Evolutionary conservation across 2,329 filamentous ascomycete genomes (phyloP), one percentile per base, ranked within the genome.

Genomic region (Seiridium unicorne): DNA sequence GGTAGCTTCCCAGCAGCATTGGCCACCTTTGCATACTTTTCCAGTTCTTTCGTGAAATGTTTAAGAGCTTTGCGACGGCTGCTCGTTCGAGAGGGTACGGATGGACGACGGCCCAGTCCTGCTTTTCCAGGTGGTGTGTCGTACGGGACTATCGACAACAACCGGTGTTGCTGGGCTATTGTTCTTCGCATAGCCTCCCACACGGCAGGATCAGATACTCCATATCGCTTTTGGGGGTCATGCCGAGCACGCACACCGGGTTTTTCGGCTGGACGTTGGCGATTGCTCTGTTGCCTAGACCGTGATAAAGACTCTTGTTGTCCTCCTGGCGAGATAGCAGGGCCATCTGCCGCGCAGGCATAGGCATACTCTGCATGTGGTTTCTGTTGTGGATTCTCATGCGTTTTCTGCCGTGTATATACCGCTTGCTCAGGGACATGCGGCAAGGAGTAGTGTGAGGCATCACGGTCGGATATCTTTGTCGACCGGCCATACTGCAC

Each of bases 141-240:
- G 3, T 65, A 57, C 5, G 66, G 62, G 9, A 69, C 66, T 4
- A 77, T 58, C 3, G 73, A 74, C 46, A 78, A 73, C 36, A 82
- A 61, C 1, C 75, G 77, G 51, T 76, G 64, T 57, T 83, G 80
- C 59, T 83, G 79, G 5, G 72, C 73, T 38, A 83, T 70, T 47
- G 73, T 78, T 57, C 79, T 75, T 26, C 76, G 75, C 47, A 82
- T 77, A 4, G 79, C 76, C 60, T 80, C 76, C 62, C 79, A 76
- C 11, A 78, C 73, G 8, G 72, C 70, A 13, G 76, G 71, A 58
- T 81, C 78, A 55, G 62, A 73, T 64, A 67, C 64, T 36, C 68
- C 69, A 54, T 68, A 69, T 31, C 70, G 69, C 46, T 73, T 75
- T 13, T 72, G 66, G 6, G 62, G 65, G 13, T 55, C 61, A 62